A percentile compares a stretch with the other conserved stretches of the same genome.
These are phyloP conservation scores for Aspergillus japonicus DNA, from an alignment of 2,329 filamentous ascomycete genomes.

Conservation along the genomic window DNA sequence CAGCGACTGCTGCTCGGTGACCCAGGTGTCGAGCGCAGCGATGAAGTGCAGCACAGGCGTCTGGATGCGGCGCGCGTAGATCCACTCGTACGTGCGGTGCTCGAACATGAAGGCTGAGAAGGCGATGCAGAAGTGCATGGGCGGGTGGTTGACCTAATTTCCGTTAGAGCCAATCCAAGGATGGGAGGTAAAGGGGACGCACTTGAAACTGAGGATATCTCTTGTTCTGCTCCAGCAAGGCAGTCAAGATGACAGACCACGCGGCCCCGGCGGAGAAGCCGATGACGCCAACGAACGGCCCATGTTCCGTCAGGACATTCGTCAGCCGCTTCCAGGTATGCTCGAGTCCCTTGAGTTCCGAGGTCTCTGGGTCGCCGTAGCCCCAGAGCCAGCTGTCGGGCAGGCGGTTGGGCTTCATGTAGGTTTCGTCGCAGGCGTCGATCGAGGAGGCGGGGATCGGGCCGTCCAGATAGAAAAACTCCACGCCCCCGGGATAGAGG, in stretches of 20 bases:
- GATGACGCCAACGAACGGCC: background rate
- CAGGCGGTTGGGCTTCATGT: background rate
- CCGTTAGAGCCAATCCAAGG: background rate
- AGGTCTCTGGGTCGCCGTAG: background rate
- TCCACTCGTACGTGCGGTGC: background rate
- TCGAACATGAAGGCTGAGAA: background rate
- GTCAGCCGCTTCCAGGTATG: background rate
- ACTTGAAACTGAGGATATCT: background rate
- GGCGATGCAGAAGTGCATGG: background rate
- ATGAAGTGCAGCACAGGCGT: background rate
- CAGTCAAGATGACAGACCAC: background rate
- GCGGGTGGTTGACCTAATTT: background rate
- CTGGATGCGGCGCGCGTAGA: background rate
- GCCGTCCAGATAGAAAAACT: background rate
- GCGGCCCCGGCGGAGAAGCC: conserved; percentile 1
- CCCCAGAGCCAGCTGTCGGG: background rate
- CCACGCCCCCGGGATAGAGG: background rate
- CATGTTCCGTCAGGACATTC: background rate
- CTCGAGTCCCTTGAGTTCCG: background rate
- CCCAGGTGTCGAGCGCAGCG: background rate
- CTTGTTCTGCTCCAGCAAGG: background rate
- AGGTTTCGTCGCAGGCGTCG: background rate
- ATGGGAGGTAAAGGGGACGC: background rate
- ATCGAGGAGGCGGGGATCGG: background rate
- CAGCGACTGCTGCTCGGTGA: background rate